Evolutionary conservation across 805 yeast genomes (phyloP), one percentile per base, ranked within the genome.

Genomic region (Cyberlindnera saturnus): DNA sequence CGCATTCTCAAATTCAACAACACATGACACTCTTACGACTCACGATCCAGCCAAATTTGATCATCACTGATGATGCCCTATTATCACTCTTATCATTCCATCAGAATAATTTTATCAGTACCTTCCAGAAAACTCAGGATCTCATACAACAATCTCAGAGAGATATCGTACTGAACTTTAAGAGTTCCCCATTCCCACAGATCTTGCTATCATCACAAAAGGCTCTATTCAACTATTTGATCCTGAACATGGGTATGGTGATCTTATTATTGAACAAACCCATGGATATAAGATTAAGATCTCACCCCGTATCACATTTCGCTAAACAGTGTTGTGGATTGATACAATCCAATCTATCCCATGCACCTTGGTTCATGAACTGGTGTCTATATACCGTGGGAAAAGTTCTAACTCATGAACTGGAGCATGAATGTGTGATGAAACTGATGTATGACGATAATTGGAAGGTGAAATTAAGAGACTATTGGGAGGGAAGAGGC

Each of bases 401-500:
- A 1, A 54, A 46, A 30, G 45, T 55, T 15, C 29, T 54, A 8
- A 52, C 59, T 3, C 57, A 55, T 39, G 56, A 50, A n/a, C 47
- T 52, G 39, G 60, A 56, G 32, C 59, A 55, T 39, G 41, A 32
- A 6, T 34, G 42, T 50, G 37, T 64, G 49, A 49, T 57, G 47
- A 37, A 50, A 40, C 32, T 61, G 26, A 44, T 62, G 35, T 41
- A 50, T 10, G 55, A 50, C 18, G 19, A 40, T 3, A 37, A 47
- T 50, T 15, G 63, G 64, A 11, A 46, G 46, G 46, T 39, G 40
- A 31, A 55, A 31, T 48, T 62, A n/a, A 48, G 47, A 19, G 56
- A 51, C 13, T 57, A 54, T 38, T 60, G 66, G 65, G 54, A 44
- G 26, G 53, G 50, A 10, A 45, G 47, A 31, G 43, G 46, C 29